phyloP scores from a whole-genome alignment of 2,329 filamentous ascomycete species.

The Epichloe brachyelytri region DNA sequence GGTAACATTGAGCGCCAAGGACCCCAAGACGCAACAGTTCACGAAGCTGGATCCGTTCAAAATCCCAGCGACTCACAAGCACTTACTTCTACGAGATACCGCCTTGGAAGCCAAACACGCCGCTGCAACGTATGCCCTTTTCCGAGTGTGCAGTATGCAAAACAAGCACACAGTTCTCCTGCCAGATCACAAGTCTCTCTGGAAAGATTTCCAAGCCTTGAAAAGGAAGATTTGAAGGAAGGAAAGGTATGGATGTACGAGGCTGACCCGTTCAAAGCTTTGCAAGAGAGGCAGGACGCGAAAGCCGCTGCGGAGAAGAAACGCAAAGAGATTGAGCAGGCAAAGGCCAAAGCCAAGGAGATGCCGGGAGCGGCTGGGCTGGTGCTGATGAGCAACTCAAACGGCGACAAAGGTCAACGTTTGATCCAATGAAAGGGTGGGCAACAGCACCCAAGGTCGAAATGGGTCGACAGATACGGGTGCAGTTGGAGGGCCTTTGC shows the following conservation, averaged over 20 bases:
- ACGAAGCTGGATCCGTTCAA: conserved; percentile 69
- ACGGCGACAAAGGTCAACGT: conserved; percentile 19
- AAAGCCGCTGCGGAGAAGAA: conserved; percentile 68
- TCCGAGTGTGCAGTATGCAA: conserved; percentile 86
- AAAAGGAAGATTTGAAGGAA: conserved; percentile 71
- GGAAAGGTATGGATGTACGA: conserved; percentile 85
- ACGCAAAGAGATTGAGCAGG: conserved; percentile 54
- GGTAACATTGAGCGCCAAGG: conserved; percentile 62
- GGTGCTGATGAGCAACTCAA: conserved; percentile 34
- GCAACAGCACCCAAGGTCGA: conserved; percentile 78
- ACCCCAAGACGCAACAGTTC: conserved; percentile 71
- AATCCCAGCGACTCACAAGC: conserved; percentile 62
- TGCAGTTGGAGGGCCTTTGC: conserved; percentile 70
- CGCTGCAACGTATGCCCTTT: conserved; percentile 81
- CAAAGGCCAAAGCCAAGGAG: conserved; percentile 54
- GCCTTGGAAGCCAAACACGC: conserved; percentile 87
- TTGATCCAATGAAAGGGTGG: conserved; percentile 60
- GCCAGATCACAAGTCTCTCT: conserved; percentile 76
- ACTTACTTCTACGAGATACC: conserved; percentile 63
- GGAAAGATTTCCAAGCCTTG: conserved; percentile 79
- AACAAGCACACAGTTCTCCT: conserved; percentile 92
- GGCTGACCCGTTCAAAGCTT: conserved; percentile 78
- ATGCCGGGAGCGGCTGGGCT: conserved; percentile 46
- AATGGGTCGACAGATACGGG: conserved; percentile 71
- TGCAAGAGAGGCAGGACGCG: conserved; percentile 67